A percentile compares a stretch with the other conserved stretches of the same genome.
These are phyloP conservation scores for Penicillium psychrofluorescens DNA, from an alignment of 495 filamentous ascomycete species.

Conservation along the genomic window DNA sequence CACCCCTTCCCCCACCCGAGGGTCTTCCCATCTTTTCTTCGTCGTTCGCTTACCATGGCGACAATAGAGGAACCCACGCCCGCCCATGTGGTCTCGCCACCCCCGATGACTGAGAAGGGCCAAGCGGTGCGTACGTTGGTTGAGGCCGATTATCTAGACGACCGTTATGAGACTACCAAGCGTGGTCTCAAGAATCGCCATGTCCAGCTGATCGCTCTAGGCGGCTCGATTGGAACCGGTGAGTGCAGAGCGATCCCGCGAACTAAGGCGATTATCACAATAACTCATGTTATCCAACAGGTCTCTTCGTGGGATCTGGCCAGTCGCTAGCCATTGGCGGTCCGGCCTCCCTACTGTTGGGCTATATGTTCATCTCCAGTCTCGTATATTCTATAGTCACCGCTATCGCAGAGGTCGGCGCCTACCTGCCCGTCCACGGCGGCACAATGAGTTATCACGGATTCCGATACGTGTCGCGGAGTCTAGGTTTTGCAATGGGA, in stretches of 20 bases:
- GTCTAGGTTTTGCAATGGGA: constrained; percentile 56
- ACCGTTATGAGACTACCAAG: constrained; percentile 31
- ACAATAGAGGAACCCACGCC: not conserved
- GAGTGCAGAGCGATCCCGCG: not conserved
- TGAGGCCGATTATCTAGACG: constrained; percentile 30
- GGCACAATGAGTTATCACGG: constrained; percentile 55
- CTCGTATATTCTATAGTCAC: constrained; percentile 55
- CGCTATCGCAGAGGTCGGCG: constrained; percentile 58
- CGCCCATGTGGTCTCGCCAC: not conserved
- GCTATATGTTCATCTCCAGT: constrained; percentile 52
- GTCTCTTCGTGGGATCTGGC: constrained; percentile 47
- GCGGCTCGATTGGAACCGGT: constrained; percentile 64
- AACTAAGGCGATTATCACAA: not conserved
- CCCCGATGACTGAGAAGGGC: constrained; percentile 13
- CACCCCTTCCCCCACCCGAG: too few relatives aligned
- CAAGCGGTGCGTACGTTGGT: constrained; percentile 16
- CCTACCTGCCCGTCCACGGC: constrained; percentile 54
- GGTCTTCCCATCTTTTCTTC: not conserved
- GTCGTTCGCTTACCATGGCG: constrained; percentile 1
- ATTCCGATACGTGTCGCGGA: constrained; percentile 51
- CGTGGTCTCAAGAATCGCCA: constrained; percentile 48
- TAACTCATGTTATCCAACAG: not conserved
- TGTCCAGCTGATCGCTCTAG: constrained; percentile 61
- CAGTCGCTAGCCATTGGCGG: constrained; percentile 53
- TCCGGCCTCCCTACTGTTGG: constrained; percentile 58